Conservation (phyloP, 2,329 filamentous ascomycete genomes). For the Stachybotrys chartarum region DNA sequence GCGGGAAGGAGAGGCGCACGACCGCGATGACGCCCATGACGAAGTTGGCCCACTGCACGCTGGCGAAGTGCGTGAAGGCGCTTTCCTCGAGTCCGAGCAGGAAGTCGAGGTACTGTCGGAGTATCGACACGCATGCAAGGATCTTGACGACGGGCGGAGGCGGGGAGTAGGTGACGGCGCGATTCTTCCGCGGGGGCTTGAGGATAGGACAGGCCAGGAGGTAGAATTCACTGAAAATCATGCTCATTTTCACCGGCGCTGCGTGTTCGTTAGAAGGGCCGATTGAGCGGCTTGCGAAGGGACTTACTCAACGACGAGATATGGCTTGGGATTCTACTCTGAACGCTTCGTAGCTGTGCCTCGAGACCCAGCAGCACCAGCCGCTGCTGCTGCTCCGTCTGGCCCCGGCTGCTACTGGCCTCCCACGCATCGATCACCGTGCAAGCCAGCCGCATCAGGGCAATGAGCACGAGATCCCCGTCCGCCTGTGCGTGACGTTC, state of each 20-base stretch:
- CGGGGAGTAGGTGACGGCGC: slow-evolving; percentile 21
- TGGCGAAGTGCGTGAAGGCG: slow-evolving; percentile 28
- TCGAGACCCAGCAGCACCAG: slow-evolving; percentile 42
- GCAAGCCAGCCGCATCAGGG: slow-evolving; percentile 34
- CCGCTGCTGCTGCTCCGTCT: slow-evolving; percentile 30
- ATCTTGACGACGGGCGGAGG: slow-evolving; percentile 25
- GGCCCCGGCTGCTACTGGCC: slow-evolving; percentile 18
- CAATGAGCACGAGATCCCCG: slow-evolving; percentile 35
- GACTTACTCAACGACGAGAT: slow-evolving; percentile 17
- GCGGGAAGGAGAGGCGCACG: slow-evolving; percentile 38
- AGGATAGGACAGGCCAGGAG: slow-evolving; percentile 23
- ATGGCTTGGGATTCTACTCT: slow-evolving; percentile 24
- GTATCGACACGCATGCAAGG: slow-evolving; percentile 32
- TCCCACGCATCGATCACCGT: slow-evolving; percentile 29
- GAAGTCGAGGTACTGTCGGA: slow-evolving; percentile 31
- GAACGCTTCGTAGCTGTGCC: slow-evolving; percentile 34
- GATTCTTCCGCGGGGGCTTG: slow-evolving; percentile 27
- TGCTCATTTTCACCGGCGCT: slow-evolving; percentile 21
- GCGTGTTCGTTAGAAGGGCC: slow-evolving; percentile 4
- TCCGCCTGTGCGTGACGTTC: slow-evolving; percentile 25
- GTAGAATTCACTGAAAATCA: slow-evolving; percentile 29
- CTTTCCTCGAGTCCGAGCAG: slow-evolving; percentile 19
- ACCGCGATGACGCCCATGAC: slow-evolving; percentile 33
- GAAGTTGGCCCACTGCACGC: slow-evolving; percentile 35
- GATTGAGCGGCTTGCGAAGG: slow-evolving; percentile 3